Evolutionary conservation across 495 filamentous ascomycete genomes (phyloP).

Genomic region (Penicillium robsamsonii): DNA sequence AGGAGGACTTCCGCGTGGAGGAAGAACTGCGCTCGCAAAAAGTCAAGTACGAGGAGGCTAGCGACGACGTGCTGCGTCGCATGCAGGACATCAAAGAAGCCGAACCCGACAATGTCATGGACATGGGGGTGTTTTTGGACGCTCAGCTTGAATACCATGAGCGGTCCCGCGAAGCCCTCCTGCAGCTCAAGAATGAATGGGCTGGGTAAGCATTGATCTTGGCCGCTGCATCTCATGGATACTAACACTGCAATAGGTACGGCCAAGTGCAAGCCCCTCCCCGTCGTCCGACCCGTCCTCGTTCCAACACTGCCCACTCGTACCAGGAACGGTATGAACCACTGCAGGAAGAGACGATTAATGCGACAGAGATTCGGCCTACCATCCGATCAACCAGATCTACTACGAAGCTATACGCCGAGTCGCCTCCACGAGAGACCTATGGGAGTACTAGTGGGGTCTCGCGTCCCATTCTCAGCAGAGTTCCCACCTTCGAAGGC

Average conservation of each 20-base stretch:
- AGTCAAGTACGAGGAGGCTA: conserved; percentile 94
- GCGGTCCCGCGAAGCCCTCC: conserved; percentile 72
- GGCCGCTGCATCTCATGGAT: neutral
- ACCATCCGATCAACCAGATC: conserved; percentile 58
- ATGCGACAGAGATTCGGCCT: conserved; percentile 49
- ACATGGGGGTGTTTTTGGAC: conserved; percentile 80
- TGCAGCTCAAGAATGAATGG: conserved; percentile 68
- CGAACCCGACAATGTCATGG: conserved; percentile 78
- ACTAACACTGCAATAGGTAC: conserved; percentile 29
- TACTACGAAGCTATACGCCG: conserved; percentile 23
- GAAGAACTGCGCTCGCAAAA: conserved; percentile 91
- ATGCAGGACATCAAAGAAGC: conserved; percentile 98
- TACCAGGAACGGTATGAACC: conserved; percentile 57
- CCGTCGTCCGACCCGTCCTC: conserved; percentile 50
- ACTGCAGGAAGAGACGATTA: conserved; percentile 55
- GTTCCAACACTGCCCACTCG: conserved; percentile 61
- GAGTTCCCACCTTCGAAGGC: conserved; percentile 57
- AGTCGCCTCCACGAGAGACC: conserved; percentile 36
- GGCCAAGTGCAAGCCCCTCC: conserved; percentile 26
- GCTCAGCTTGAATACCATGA: conserved; percentile 91
- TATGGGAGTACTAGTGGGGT: conserved; percentile 27
- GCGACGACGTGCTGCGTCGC: conserved; percentile 84
- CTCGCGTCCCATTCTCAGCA: conserved; percentile 43
- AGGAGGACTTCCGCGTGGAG: conserved; percentile 88
- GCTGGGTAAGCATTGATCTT: conserved; percentile 50